Conservation (phyloP, 1,139 yeast species). For the Scheffersomyces insectosa region DNA sequence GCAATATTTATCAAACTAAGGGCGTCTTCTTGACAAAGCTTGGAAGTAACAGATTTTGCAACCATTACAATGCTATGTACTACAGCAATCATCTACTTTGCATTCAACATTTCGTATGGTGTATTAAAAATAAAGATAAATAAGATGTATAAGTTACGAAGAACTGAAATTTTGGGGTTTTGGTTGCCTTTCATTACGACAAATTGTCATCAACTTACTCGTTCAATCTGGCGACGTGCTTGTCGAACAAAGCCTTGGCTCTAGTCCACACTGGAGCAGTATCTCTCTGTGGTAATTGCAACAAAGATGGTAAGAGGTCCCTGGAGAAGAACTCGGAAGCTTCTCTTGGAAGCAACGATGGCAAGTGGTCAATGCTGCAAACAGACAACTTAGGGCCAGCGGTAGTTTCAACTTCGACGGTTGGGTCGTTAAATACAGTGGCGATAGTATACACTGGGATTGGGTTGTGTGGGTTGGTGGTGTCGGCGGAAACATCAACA, state of each 20-base stretch:
- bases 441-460: constrained; percentile 89
- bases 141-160: too few relatives aligned
- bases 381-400: constrained; percentile 87
- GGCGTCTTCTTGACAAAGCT: too few relatives aligned
- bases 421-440: constrained; percentile 88
- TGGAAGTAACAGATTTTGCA: too few relatives aligned
- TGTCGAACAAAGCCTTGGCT: constrained; percentile 80
- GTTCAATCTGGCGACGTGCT: constrained; percentile 70
- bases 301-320: constrained; percentile 85
- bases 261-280: constrained; percentile 88
- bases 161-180: too few relatives aligned
- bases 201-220: not conserved
- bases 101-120: too few relatives aligned
- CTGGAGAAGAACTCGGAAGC: constrained; percentile 87
- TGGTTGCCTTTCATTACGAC: too few relatives aligned
- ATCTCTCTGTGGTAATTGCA: constrained; percentile 77
- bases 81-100: too few relatives aligned
- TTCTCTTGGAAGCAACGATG: constrained; percentile 93
- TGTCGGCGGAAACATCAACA: constrained; percentile 97
- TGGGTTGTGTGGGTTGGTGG: constrained; percentile 97
- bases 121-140: too few relatives aligned
- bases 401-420: constrained; percentile 75
- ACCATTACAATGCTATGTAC: too few relatives aligned
- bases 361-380: constrained; percentile 95
- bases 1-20: too few relatives aligned